Evolutionary conservation across 176 grass and related monocot genomes (phyloP).

Genomic region (Calamus simplicifolius): DNA sequence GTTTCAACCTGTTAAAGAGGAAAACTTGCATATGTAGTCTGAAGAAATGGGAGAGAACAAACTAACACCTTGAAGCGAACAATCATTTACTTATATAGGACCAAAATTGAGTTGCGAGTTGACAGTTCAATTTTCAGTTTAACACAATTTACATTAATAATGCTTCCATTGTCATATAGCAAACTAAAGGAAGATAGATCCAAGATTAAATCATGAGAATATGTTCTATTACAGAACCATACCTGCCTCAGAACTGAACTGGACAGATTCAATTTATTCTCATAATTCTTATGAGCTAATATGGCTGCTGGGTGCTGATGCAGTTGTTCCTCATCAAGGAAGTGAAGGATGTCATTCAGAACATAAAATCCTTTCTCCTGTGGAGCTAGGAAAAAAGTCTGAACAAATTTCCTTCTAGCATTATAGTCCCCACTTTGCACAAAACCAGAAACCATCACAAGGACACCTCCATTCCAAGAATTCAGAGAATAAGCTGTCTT

Average conservation of each 20-base stretch:
- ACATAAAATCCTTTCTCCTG: constrained; percentile 99
- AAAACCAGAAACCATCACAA: constrained; percentile 81
- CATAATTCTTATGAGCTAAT: constrained; percentile 39
- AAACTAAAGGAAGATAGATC: no score
- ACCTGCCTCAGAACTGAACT: constrained; percentile 34
- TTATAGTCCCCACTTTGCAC: constrained; percentile 68
- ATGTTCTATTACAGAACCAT: constrained; percentile 1
- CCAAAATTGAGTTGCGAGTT: no score
- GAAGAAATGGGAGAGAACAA: no score
- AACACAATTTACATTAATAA: no score
- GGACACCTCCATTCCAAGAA: constrained; percentile 78
- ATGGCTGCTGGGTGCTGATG: constrained; percentile 31
- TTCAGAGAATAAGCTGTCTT: constrained; percentile 74
- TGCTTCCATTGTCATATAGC: no score
- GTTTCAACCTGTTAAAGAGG: no score
- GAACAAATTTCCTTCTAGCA: constrained; percentile 71
- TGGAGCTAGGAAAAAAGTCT: constrained; percentile 89
- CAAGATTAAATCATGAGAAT: no score
- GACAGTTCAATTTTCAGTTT: no score
- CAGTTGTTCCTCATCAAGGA: constrained; percentile 77
- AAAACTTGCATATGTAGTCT: no score
- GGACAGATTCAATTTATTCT: constrained; percentile 40
- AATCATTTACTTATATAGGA: no score
- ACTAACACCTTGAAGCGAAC: no score
- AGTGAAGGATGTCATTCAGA: constrained; percentile 90